Evolutionary conservation across 441 rosid species (phyloP).

Genomic region (Populus hybrid): DNA sequence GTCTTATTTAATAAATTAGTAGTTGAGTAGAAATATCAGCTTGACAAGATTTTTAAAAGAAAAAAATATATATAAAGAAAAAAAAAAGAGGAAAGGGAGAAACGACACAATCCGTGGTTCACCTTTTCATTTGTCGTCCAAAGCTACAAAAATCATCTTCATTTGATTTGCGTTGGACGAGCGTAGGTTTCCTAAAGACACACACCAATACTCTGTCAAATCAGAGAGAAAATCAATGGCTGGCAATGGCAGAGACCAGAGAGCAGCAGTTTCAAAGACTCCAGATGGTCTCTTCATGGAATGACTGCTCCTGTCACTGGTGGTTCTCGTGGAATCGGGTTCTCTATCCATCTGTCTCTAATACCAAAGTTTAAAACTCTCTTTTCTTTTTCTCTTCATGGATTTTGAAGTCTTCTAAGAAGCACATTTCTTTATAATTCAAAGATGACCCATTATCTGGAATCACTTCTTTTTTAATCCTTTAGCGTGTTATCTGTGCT

Average conservation of each 20-base stretch:
- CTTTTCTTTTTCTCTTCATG: neutral
- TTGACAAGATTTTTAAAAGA: too few relatives aligned
- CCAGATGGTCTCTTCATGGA: slow-evolving; percentile 53
- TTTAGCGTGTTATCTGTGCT: neutral
- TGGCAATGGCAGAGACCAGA: slow-evolving; percentile 31
- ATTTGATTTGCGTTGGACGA: too few relatives aligned
- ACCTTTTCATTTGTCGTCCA: too few relatives aligned
- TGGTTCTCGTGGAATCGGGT: slow-evolving; percentile 57
- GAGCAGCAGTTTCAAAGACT: slow-evolving; percentile 16
- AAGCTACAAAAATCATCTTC: too few relatives aligned
- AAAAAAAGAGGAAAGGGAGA: neutral
- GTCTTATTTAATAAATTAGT: too few relatives aligned
- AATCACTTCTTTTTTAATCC: neutral
- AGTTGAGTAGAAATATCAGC: too few relatives aligned
- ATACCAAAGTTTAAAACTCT: neutral
- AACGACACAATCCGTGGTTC: neutral
- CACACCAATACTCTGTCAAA: neutral
- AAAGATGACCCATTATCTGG: neutral
- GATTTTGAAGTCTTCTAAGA: neutral
- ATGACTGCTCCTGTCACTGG: slow-evolving; percentile 52
- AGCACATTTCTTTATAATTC: neutral
- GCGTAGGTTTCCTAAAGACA: too few relatives aligned
- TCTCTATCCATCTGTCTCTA: neutral
- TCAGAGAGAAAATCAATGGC: slow-evolving; percentile 19
- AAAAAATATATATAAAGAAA: too few relatives aligned